phyloP scores from a whole-genome alignment of 176 grass and related monocot species.

The Triticum monococcum region DNA sequence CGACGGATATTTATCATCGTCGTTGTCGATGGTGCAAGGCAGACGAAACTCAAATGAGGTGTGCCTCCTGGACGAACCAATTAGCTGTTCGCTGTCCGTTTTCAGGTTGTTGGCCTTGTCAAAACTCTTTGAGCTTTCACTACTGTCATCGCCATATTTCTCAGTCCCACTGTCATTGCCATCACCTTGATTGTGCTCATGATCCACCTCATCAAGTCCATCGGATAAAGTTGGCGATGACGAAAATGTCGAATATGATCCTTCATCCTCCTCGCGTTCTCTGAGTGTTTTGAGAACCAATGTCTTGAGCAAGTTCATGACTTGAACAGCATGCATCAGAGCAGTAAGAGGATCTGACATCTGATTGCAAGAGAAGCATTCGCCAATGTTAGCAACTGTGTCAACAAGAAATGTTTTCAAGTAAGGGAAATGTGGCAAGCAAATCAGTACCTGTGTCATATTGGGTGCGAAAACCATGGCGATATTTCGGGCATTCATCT shows the following conservation, averaged over 20 bases:
- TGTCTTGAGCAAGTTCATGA: conserved; percentile 83
- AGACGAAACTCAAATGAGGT: conserved; percentile 18
- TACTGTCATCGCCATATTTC: conserved; percentile 11
- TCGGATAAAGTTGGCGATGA: conserved; percentile 35
- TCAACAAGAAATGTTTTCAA: neutral
- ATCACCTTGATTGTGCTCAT: conserved; percentile 27
- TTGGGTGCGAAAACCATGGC: conserved; percentile 96
- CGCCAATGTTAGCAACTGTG: neutral
- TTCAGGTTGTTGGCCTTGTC: neutral
- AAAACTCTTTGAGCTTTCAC: conserved; percentile 26
- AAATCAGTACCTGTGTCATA: conserved; percentile 76
- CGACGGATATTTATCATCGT: neutral
- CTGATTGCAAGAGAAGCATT: conserved; percentile 5
- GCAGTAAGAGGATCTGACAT: conserved; percentile 87
- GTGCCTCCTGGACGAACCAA: conserved; percentile 50
- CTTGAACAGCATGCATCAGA: conserved; percentile 88
- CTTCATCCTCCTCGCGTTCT: conserved; percentile 60
- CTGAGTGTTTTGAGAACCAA: conserved; percentile 67
- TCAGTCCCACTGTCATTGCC: conserved; percentile 40
- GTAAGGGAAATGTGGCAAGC: neutral
- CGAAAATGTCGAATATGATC: conserved; percentile 60
- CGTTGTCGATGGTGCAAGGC: conserved; percentile 2
- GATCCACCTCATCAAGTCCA: conserved; percentile 44
- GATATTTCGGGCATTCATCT: conserved; percentile 93
- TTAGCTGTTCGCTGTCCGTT: conserved; percentile 8